Conservation (phyloP, 2,329 filamentous ascomycete species). For the Knufia petricola region DNA sequence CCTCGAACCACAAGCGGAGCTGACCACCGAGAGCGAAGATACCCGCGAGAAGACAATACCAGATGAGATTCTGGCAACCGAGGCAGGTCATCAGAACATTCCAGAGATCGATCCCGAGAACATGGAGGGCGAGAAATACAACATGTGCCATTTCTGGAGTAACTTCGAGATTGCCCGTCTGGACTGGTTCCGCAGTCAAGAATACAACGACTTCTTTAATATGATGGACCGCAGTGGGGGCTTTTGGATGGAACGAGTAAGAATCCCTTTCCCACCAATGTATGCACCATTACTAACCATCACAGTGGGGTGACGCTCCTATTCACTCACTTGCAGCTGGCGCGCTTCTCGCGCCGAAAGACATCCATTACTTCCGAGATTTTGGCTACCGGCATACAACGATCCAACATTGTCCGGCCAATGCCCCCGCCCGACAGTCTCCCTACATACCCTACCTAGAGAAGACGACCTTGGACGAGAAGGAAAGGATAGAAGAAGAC, state of each 20-base stretch:
- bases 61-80: constrained; percentile 69
- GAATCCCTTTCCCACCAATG: constrained; percentile 24
- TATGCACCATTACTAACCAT: constrained; percentile 23
- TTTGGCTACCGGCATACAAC: constrained; percentile 98
- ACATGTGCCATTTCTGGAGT: constrained; percentile 99
- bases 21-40: constrained; percentile 46
- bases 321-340: constrained; percentile 96
- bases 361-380: constrained; percentile 98
- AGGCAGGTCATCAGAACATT: constrained; percentile 60
- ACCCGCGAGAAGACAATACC: constrained; percentile 61
- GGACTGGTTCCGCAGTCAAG: constrained; percentile 93
- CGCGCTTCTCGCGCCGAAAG: constrained; percentile 65
- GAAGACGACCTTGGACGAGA: constrained; percentile 68
- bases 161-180: constrained; percentile 97
- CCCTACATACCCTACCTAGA: constrained; percentile 72
- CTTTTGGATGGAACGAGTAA: constrained; percentile 97
- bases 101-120: constrained; percentile 78
- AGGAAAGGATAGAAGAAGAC: constrained; percentile 81
- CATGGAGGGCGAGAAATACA: constrained; percentile 97
- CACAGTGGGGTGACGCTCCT: constrained; percentile 92
- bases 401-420: constrained; percentile 95
- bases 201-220: constrained; percentile 95
- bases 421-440: constrained; percentile 80
- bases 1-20: constrained; percentile 57
- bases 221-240: constrained; percentile 98